Base-by-base conservation (phyloP, 306 rosid genomes). In the Cucurbita pepo region DNA sequence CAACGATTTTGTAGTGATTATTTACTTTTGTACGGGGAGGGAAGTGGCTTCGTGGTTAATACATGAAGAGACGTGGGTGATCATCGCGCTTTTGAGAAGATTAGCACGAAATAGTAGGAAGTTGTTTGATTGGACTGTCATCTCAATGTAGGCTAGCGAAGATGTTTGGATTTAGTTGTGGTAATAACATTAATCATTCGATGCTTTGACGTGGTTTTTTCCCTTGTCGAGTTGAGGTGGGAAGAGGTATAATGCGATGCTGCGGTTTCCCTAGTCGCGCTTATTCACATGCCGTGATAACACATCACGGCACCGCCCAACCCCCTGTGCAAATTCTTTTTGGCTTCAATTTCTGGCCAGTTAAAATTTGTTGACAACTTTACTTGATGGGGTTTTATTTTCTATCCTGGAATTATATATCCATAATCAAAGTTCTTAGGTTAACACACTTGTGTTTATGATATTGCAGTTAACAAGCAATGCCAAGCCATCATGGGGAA, bases 381-480 rank as follows among this genome's bases (percentile, higher is more conserved):
- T 45, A 45, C 21, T 67, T 7, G 2, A 44, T 45, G 21, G 16
- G 18, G 21, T 6, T 19, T 50, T 30, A 30, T 30, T 66, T 45
- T 11, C 3, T 40, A 2, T 66, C 3, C 10, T 45, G 7, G 73
- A 55, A 25, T 69, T 66, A 0, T 18, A 25, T 63, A n/a, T 69
- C 21, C 21, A 8, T 44, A 47, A 48, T 13, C 12, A 0, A 2
- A 8, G 22, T 25, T 69, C 21, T 37, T 8, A 40, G 64, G 12
- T 48, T n/a, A 54, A 72, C 12, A 43, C 2, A 6, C 25, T 13
- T 13, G 1, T 72, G 63, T 72, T 36, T 56, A 3, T 72, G 62
- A 12, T 71, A 13, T 6, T 81, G 87, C 91, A 92, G 98, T 77
- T 90, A 14, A 71, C 83, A 0, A 76, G 88, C 52, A 73, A 65